Base-by-base conservation (phyloP, 73 alveolate genomes). In the Stentor coeruleus region DNA sequence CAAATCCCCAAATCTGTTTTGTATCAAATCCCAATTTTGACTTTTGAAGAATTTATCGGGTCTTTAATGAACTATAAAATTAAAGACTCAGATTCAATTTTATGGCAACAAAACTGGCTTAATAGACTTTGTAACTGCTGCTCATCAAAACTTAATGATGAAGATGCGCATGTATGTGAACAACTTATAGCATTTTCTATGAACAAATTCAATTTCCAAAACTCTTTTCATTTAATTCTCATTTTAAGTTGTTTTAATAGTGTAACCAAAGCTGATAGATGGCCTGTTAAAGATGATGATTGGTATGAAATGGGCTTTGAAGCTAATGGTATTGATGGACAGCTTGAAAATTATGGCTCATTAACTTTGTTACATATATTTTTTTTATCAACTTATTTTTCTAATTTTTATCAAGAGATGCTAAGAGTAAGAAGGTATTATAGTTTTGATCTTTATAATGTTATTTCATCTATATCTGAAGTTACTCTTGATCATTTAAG, bases 301-400 rank as follows among this genome's bases (percentile, higher is more conserved):
- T 49, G 66, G 66, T 49, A 49, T 20, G 66, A 49, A 6, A 49
- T 49, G 66, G 66, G 66, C 66, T 49, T 49, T 49, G 66, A 49
- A 49, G 20, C 66, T 49, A 20, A 20, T 11, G 66, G 20, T 20
- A 49, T 49, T 49, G 6, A 6, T 11, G 20, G 20, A 20, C 20
- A 11, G 28, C 20, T 49, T 6, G 20, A 49, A 20, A 49, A 49
- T 11, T 11, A 49, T 49, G 66, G 66, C 6, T 11, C 66, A 49
- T 11, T 49, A 11, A 20, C 66, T 20, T 49, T 49, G 20, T 20
- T 49, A 6, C 6, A 49, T 20, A 49, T 49, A 11, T 49, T 49
- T 20, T 49, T 49, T 20, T 49, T 49, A 20, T 49, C 66, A 11
- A 11, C 66, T 49, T 49, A 49, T 49, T 49, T 49, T 49, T 20